Evolutionary conservation across 2,329 filamentous ascomycete genomes (phyloP).

Genomic region (Alternaria sp.): DNA sequence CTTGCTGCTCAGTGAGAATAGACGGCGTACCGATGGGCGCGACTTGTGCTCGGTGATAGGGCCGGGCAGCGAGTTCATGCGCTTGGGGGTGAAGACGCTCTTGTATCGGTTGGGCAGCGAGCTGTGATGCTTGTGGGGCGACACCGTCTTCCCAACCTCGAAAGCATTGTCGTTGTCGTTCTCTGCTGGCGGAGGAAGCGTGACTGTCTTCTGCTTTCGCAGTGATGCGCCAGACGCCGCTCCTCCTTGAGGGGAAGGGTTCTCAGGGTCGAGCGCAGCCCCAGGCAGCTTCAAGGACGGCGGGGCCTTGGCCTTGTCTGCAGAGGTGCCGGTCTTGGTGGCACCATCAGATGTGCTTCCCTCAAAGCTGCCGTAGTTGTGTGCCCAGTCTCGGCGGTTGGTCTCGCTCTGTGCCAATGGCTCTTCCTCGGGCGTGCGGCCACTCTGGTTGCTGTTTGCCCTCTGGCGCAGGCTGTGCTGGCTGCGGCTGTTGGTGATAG

Average conservation of each 20-base stretch:
- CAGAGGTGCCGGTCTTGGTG: conserved; percentile 8
- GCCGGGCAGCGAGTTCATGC: conserved; percentile 49
- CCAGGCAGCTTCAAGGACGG: conserved; percentile 66
- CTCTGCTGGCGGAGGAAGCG: conserved; percentile 22
- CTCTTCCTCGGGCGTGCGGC: conserved; percentile 36
- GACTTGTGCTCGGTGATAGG: conserved; percentile 31
- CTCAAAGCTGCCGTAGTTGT: conserved; percentile 69
- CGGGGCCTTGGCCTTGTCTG: conserved; percentile 42
- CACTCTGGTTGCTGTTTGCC: conserved; percentile 18
- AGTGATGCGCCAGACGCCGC: conserved; percentile 19
- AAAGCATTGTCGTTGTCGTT: conserved; percentile 48
- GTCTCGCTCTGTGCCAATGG: conserved; percentile 31
- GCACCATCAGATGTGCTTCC: conserved; percentile 53
- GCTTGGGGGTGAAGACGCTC: conserved; percentile 50
- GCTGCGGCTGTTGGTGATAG: conserved; percentile 31
- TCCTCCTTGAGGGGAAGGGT: conserved; percentile 20
- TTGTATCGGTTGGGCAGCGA: conserved; percentile 40
- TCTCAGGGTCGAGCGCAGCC: conserved; percentile 61
- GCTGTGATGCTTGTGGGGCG: conserved; percentile 35
- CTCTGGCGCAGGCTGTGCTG: conserved; percentile 21
- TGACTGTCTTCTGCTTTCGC: conserved; percentile 24
- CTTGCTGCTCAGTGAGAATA: conserved; percentile 52
- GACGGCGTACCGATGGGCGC: conserved; percentile 48
- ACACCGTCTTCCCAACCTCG: conserved; percentile 51
- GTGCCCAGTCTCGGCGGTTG: conserved; percentile 40